phyloP scores from a whole-genome alignment of 1,284 basidiomycete species.

The Phylloboletellus chloephorus region DNA sequence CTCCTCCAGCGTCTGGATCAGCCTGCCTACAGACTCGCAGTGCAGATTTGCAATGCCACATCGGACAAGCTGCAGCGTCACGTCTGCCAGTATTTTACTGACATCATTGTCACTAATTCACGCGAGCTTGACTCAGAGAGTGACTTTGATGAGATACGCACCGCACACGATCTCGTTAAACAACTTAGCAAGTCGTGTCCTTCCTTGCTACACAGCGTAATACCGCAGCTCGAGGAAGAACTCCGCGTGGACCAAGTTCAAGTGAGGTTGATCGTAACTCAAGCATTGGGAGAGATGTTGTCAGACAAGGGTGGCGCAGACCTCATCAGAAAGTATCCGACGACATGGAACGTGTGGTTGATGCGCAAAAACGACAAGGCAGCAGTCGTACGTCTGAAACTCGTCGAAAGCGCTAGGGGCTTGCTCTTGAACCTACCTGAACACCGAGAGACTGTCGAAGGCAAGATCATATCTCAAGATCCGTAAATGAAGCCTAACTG shows the following conservation, averaged over 20 bases:
- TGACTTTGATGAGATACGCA: constrained; percentile 62
- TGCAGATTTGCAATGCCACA: constrained; percentile 80
- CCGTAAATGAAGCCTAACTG: constrained; percentile 4
- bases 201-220: constrained; percentile 78
- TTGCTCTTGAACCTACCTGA: constrained; percentile 68
- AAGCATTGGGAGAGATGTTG: constrained; percentile 88
- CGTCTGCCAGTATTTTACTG: constrained; percentile 87
- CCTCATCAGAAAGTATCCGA: constrained; percentile 74
- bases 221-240: constrained; percentile 92
- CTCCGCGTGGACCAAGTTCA: constrained; percentile 72
- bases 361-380: constrained; percentile 76
- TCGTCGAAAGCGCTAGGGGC: constrained; percentile 68
- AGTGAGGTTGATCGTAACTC: constrained; percentile 74
- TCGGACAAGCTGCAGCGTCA: constrained; percentile 86
- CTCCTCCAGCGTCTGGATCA: constrained; percentile 58
- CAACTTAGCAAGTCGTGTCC: constrained; percentile 81
- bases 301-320: constrained; percentile 69
- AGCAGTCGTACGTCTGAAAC: constrained; percentile 66
- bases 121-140: constrained; percentile 53
- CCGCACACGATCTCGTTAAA: constrained; percentile 82
- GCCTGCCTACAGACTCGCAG: constrained; percentile 80
- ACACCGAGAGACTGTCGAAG: constrained; percentile 65
- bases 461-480: constrained; percentile 34
- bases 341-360: constrained; percentile 86
- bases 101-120: constrained; percentile 69